Evolutionary conservation across 1,139 yeast genomes (phyloP), one percentile per base, ranked within the genome.

Genomic region (Hyphopichia khmerensis): DNA sequence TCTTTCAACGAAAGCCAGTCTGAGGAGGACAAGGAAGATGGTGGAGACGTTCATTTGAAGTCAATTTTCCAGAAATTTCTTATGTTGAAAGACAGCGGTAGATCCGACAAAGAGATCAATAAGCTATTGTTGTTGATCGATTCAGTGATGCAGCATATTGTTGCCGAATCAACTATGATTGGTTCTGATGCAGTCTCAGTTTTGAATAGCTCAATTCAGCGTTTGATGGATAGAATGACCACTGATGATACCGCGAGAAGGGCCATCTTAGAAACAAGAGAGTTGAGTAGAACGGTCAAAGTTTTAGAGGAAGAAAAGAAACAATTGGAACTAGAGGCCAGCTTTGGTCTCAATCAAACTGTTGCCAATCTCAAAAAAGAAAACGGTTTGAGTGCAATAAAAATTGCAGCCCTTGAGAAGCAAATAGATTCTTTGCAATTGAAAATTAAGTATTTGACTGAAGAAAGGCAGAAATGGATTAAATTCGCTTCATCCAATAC

Each of bases 221-320:
- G 67, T 39, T 50, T 67, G 19, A 60, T 69, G 58, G 72, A 69
- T 42, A 50, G 67, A 33, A 47, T 67, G 44, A 51, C 59, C 10
- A 58, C 68, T 0, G 72, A 67, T 43, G 67, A 65, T 34, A 64
- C 62, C 3, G 70, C 72, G 2, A 55, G 64, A 40, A 52, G 64
- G 42, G 71, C 71, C 1, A 54, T 67, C n/a, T 48, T 64, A 32
- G 71, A 67, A 40, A 54, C 66, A 0, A 53, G 56, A 26, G 60
- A 56, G 27, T 48, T 69, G 40, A 41, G 53, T 6, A 53, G 54
- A 33, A 54, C 56, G 15, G 43, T 70, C 15, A 49, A 54, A 19
- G 33, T 31, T 3, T 44, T 70, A 26, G 62, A 57, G 45, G 50
- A 44, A n/a, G 67, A 65, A 31, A 62, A 65, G 41, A 47, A 48